Base-by-base conservation (phyloP, 2,329 filamentous ascomycete species). In the Cordyceps farinosa region DNA sequence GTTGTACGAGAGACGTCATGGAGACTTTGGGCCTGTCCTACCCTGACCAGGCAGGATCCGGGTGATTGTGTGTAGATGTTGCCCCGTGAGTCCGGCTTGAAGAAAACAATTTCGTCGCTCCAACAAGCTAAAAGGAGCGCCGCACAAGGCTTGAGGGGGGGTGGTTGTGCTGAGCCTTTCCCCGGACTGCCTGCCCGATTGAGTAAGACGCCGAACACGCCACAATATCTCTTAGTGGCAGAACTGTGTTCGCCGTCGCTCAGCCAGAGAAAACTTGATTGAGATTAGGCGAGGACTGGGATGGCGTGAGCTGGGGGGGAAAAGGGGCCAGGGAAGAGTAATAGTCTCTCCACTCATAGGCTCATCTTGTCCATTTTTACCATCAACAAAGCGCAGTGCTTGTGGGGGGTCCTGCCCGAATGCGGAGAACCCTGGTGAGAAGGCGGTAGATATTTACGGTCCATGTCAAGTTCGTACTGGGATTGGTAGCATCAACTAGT, bases 151-250 rank as follows among this genome's bases (percentile, higher is more conserved):
- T 42, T 3, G 52, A 15, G 30, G 22, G 40, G 22, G n/a, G n/a
- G n/a, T n/a, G n/a, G 22, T 34, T n/a, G 27, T 22, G 22, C 11
- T 40, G 36, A 40, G 50, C 27, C 13, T 22, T 56, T 56, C 53
- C 53, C 53, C 53, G 53, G 53, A 56, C 40, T 56, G 53, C 53
- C 53, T 56, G 36, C 53, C 53, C 38, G 38, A 56, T 45, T 56
- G 40, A 29, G 53, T n/a, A 56, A 56, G 53, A 56, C 40, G 53
- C 38, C 38, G 38, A 3, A 4, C 4, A 17, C 30, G 7, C 13
- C 32, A 34, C 32, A 34, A 34, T 34, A 34, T 34, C 32, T 34
- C 32, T 22, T 34, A 34, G 32, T 34, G 32, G 22, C 22, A 22
- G 22, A 22, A 22, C 22, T 22, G 22, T 22, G 22, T 22, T 22